Conservation (phyloP, 371 early-diverging fungal genomes). For the Blakeslea trispora region DNA sequence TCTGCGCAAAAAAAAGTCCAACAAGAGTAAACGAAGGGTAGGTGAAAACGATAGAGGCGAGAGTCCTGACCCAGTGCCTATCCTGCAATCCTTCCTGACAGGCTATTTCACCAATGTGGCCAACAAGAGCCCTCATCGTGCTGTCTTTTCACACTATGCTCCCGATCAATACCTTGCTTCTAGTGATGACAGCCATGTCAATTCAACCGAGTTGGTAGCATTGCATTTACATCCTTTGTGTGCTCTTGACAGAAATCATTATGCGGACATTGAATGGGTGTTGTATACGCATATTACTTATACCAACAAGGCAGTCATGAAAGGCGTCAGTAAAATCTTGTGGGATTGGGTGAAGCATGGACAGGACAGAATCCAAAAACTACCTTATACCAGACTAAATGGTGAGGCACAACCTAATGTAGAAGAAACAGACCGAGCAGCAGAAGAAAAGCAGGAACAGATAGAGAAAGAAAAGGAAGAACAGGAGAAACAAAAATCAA, state of each 20-base stretch:
- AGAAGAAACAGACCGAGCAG: slow-evolving; percentile 26
- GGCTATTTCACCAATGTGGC: slow-evolving; percentile 80
- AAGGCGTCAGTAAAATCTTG: slow-evolving; percentile 62
- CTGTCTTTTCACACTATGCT: slow-evolving; percentile 77
- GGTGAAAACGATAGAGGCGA: slow-evolving; percentile 26
- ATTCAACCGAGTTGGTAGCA: slow-evolving; percentile 55
- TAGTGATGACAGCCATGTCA: slow-evolving; percentile 8
- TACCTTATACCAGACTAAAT: slow-evolving; percentile 41
- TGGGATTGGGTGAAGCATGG: slow-evolving; percentile 57
- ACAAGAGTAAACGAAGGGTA: slow-evolving; percentile 11
- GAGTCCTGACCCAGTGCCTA: slow-evolving; percentile 52
- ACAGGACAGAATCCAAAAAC: slow-evolving; percentile 31
- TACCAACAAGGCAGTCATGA: slow-evolving; percentile 68
- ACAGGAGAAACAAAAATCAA: slow-evolving; percentile 9
- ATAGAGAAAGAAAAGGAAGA: slow-evolving; percentile 9
- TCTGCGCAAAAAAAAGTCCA: slow-evolving; percentile 17
- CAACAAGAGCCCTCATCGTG: slow-evolving; percentile 67
- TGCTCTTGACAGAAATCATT: slow-evolving; percentile 47
- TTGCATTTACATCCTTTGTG: slow-evolving; percentile 70
- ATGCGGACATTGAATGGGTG: slow-evolving; percentile 73
- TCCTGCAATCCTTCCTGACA: slow-evolving; percentile 67
- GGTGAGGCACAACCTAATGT: slow-evolving; percentile 44
- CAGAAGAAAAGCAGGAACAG: slow-evolving; percentile 22
- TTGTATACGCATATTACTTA: slow-evolving; percentile 72
- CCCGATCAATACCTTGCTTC: slow-evolving; percentile 42